A percentile compares a stretch with the other conserved stretches of the same genome.
phyloP scores from a whole-genome alignment of 2,329 filamentous ascomycete genomes.

The Pseudogymnoascus sp. region DNA sequence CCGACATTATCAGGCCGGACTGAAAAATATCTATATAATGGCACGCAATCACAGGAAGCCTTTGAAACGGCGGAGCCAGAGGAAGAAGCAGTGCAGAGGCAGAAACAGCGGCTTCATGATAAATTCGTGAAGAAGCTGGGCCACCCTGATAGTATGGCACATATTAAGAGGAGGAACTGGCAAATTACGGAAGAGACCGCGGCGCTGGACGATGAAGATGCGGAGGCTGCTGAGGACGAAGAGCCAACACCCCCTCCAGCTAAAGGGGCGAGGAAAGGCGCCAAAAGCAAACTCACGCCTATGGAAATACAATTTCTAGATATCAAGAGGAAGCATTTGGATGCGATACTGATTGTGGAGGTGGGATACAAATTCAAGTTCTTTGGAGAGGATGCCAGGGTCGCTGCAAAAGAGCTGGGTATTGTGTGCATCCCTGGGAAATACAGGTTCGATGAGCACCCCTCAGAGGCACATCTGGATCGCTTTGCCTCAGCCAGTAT shows the following conservation, averaged over 20 bases:
- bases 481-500: slow-evolving; percentile 95
- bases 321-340: slow-evolving; percentile 85
- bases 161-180: slow-evolving; percentile 56
- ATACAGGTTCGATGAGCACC: slow-evolving; percentile 86
- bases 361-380: slow-evolving; percentile 98
- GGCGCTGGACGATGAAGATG: slow-evolving; percentile 41
- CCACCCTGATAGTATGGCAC: slow-evolving; percentile 70
- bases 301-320: slow-evolving; percentile 91
- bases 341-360: slow-evolving; percentile 85
- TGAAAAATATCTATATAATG: slow-evolving; percentile 47
- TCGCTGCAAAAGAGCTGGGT: slow-evolving; percentile 81
- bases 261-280: slow-evolving; percentile 61
- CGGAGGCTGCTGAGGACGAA: slow-evolving; percentile 53
- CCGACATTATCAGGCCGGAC: slow-evolving; percentile 38
- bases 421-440: slow-evolving; percentile 98
- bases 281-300: slow-evolving; percentile 78
- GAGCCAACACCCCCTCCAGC: slow-evolving; percentile 46
- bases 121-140: slow-evolving; percentile 89
- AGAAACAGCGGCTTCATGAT: slow-evolving; percentile 67
- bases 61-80: slow-evolving; percentile 38
- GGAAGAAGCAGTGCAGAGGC: slow-evolving; percentile 46
- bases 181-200: slow-evolving; percentile 48
- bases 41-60: slow-evolving; percentile 24
- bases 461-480: slow-evolving; percentile 85
- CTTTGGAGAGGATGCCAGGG: slow-evolving; percentile 89